phyloP scores from a whole-genome alignment of 768 basidiomycete genomes.

The Rubroboletus satanas region DNA sequence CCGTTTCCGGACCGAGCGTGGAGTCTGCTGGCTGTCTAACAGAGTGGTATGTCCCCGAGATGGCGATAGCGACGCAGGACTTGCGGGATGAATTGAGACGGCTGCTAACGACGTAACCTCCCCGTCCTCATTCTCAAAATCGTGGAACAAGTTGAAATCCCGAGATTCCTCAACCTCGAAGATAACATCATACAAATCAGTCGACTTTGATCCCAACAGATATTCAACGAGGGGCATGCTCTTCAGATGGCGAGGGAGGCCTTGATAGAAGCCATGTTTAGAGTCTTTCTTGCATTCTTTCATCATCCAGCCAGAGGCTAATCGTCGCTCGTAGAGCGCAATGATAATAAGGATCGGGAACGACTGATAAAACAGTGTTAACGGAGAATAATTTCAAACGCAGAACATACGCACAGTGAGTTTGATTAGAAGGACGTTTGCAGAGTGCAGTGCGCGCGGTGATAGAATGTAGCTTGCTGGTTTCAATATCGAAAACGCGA shows the following conservation, averaged over 20 bases:
- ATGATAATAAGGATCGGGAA: conserved; percentile 78
- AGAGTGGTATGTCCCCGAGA: background rate
- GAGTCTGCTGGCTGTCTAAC: conserved; percentile 9
- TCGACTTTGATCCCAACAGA: conserved; percentile 64
- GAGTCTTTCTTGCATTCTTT: conserved; percentile 51
- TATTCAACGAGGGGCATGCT: conserved; percentile 72
- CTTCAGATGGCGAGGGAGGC: conserved; percentile 67
- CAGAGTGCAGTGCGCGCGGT: conserved; percentile 74
- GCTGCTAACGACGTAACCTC: conserved; percentile 8
- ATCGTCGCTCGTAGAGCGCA: conserved; percentile 73
- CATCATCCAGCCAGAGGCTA: conserved; percentile 47
- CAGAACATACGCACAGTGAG: conserved; percentile 51
- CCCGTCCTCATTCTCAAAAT: conserved; percentile 42
- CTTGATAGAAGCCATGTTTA: conserved; percentile 56
- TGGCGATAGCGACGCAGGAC: conserved; percentile 9
- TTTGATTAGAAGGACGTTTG: conserved; percentile 84
- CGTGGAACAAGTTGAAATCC: conserved; percentile 48
- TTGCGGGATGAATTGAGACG: conserved; percentile 8
- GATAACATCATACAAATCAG: conserved; percentile 71
- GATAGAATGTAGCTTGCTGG: conserved; percentile 72
- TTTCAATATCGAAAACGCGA: conserved; percentile 77
- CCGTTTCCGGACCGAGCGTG: conserved; percentile 15
- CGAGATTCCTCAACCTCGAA: conserved; percentile 62
- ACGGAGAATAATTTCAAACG: background rate
- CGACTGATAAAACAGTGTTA: conserved; percentile 37